Evolutionary conservation across 352 stramenopile species (phyloP).

Genomic region (Phytophthora hibernalis): DNA sequence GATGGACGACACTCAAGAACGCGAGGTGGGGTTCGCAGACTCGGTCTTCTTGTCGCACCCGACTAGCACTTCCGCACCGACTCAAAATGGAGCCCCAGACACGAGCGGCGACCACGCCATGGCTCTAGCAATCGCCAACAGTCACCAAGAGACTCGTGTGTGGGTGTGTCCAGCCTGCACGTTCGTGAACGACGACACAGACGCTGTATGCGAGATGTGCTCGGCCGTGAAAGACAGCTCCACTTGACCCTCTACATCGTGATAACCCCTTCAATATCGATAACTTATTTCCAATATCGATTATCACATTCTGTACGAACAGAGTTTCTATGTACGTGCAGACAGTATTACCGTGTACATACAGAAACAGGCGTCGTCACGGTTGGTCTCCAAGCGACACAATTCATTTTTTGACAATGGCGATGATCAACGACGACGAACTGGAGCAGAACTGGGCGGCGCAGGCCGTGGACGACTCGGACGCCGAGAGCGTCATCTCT

Average conservation of each 20-base stretch:
- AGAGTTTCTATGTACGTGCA: not conserved
- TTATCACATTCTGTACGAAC: not conserved
- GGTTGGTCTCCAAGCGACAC: not conserved
- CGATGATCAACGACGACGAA: conserved; percentile 58
- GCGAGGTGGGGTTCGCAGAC: conserved; percentile 77
- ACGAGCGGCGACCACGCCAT: conserved; percentile 27
- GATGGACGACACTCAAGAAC: conserved; percentile 61
- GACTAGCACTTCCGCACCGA: not conserved
- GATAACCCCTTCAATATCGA: not conserved
- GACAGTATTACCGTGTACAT: too few relatives aligned
- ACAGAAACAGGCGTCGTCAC: not conserved
- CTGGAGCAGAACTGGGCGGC: conserved; percentile 73
- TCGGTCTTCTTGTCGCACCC: conserved; percentile 68
- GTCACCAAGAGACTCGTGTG: conserved; percentile 39
- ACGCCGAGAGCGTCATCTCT: conserved; percentile 63
- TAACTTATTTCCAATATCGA: conserved; percentile 5
- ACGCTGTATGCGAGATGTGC: conserved; percentile 77
- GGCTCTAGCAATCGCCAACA: conserved; percentile 22
- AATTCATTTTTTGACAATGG: not conserved
- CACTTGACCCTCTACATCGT: not conserved
- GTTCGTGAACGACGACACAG: conserved; percentile 75
- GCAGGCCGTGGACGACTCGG: conserved; percentile 44
- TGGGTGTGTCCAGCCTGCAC: conserved; percentile 83
- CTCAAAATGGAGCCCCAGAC: conserved; percentile 12
- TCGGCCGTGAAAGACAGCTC: conserved; percentile 37